Evolutionary conservation across 305 asterid species (phyloP), one percentile per base, ranked within the genome.

Genomic region (Ruellia speciosa): DNA sequence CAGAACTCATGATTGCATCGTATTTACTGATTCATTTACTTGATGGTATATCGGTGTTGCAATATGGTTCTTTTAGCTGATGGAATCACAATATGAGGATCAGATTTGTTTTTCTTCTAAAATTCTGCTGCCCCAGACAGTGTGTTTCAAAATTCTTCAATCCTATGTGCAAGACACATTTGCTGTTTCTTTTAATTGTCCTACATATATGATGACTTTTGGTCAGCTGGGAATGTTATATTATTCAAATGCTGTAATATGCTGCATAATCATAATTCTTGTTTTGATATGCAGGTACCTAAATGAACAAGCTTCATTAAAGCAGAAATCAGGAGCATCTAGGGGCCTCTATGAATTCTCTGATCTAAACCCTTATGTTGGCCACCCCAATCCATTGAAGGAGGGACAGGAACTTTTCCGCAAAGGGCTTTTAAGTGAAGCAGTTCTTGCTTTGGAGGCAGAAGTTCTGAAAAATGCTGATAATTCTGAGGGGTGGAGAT

Each of bases 391-490:
- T 72, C 99, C 99, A 62, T 64, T 94, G 77, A 89, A 76, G 84
- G 99, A 94, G 85, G 99, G 97, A 57, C 97, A 87, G 54, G 96
- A 94, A 60, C 82, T 94, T 73, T 94, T 89, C 68, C 95, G 95
- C n/a, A 89, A 78, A 83, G 99, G 97, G 54, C 99, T 94, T 68
- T 72, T 94, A 71, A 94, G 99, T 76, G 99, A 94, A 82, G 97
- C 99, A 65, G 99, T 89, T 78, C 97, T 94, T 80, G 97, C 99
- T 52, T 73, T 89, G 71, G 99, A 89, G 81, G 99, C 99, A 64
- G 99, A 94, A 82, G 99, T 94, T 67, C 69, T 94, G 74, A 94
- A 94, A 78, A 94, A 94, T 67, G 93, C 95, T 48, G 94, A 87
- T 34, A 94, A 89, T 77, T 79, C 99, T 18, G 99, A 94, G 85